phyloP scores from a whole-genome alignment of 768 basidiomycete species.

The Leucocoprinus leucothites region DNA sequence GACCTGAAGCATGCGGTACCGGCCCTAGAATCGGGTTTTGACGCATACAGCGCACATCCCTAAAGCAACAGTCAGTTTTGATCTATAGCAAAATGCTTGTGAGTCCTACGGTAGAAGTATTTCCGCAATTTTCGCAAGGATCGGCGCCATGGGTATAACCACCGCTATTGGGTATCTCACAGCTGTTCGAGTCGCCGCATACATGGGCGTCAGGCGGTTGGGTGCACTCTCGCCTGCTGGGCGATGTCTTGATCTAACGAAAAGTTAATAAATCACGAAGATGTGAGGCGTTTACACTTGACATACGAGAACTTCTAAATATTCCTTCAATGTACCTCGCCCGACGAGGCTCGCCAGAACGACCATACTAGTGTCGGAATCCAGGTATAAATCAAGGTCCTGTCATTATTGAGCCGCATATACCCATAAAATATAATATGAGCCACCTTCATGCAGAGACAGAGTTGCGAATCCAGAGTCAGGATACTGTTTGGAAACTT shows the following conservation, averaged over 20 bases:
- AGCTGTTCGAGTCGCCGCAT: background rate
- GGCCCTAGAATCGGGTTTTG: too few species aligned
- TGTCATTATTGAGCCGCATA: slow-evolving; percentile 6
- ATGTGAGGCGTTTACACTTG: background rate
- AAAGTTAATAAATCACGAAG: background rate
- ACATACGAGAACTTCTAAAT: slow-evolving; percentile 25
- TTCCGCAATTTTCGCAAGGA: too few species aligned
- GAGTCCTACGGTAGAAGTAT: too few species aligned
- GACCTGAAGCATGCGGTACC: too few species aligned
- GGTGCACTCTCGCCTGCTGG: slow-evolving; percentile 26
- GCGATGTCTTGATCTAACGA: slow-evolving; percentile 27
- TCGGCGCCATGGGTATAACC: too few species aligned
- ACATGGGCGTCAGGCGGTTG: slow-evolving; percentile 26
- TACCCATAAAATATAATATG: background rate
- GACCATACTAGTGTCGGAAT: slow-evolving; percentile 25
- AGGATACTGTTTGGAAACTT: slow-evolving; percentile 19
- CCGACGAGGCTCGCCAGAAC: slow-evolving; percentile 25
- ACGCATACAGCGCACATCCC: too few species aligned
- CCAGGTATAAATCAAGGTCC: slow-evolving; percentile 32
- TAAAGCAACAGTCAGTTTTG: too few species aligned
- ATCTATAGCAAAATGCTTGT: too few species aligned
- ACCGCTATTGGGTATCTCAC: too few species aligned
- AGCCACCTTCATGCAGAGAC: slow-evolving; percentile 39
- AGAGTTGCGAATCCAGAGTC: slow-evolving; percentile 25
- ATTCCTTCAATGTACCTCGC: slow-evolving; percentile 17